Evolutionary conservation across 345 rosid species (phyloP).

Genomic region (Excoecaria cochinchinensis): DNA sequence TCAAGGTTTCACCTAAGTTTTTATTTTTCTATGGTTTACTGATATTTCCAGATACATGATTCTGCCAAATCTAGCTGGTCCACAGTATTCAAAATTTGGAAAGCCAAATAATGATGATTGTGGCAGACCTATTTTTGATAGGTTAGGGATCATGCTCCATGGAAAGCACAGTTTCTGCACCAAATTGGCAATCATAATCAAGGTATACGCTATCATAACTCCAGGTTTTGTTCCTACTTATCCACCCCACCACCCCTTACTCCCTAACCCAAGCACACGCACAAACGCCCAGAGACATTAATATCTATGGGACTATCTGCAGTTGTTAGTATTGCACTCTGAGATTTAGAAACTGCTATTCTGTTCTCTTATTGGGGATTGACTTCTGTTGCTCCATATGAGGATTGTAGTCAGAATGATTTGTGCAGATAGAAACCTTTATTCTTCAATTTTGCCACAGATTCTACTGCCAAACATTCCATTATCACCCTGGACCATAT

Average conservation of each 20-base stretch:
- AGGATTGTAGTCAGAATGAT: neutral
- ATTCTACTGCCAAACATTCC: neutral
- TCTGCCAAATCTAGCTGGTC: conserved; percentile 32
- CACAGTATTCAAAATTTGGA: conserved; percentile 11
- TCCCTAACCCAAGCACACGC: too few species aligned
- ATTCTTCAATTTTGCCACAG: neutral
- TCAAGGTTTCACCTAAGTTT: neutral
- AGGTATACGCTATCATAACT: conserved; percentile 31
- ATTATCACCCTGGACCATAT: neutral
- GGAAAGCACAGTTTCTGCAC: conserved; percentile 53
- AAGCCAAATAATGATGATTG: conserved; percentile 19
- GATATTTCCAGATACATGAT: conserved; percentile 45
- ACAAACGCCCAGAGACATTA: too few species aligned
- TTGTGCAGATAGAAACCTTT: neutral
- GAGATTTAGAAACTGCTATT: neutral
- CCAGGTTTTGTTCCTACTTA: neutral
- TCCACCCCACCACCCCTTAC: neutral
- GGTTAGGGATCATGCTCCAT: conserved; percentile 58
- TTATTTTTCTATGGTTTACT: conserved; percentile 3
- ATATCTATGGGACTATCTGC: too few species aligned
- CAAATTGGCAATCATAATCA: conserved; percentile 47
- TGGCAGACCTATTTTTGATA: conserved; percentile 35
- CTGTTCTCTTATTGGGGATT: neutral
- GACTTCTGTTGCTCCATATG: neutral
- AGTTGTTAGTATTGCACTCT: neutral